Base-by-base conservation (phyloP, 805 yeast species). In the Brettanomyces sp. region DNA sequence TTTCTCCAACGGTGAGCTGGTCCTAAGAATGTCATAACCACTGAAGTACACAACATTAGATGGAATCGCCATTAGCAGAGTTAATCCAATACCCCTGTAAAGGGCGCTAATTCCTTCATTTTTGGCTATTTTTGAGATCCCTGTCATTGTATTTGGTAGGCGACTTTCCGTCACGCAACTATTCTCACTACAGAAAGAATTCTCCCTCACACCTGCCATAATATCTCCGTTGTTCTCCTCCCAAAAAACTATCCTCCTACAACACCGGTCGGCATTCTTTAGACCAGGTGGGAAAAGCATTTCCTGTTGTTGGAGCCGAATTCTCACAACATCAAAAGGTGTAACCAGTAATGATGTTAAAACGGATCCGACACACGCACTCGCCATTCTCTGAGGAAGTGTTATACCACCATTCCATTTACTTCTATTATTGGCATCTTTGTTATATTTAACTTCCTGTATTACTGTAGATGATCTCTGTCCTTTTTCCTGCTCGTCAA, bases 1-100 rank as follows among this genome's bases (percentile, higher is more conserved):
- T 1, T 64, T 50, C 6, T 58, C 55, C 22, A 85, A 55, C 0
- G 88, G 82, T 0, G 91, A 80, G n/a, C 70, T 64, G 56, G 87
- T 96, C 53, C 95, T 68, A 41, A 91, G 67, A 49, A 82, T 77
- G 55, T 93, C 99, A 61, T 93, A 93, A 0, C 97, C 96, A 1
- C 95, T 85, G 66, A 88, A 93, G 62, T 93, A 93, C 5, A 93
- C 90, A 49, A 93, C 85, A 55, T 91, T 93, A 0, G 96, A 76
- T 1, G 99, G 99, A 1, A 90, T 73, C 0, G 96, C 87, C 95
- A 93, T 93, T 12, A 84, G 47, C 18, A 93, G 65, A 0, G 95
- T 87, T 30, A 91, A 61, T 0, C 91, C 77, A 7, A 93, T 71
- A 0, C 99, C 99, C 45, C 98, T 70, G 91, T 96, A 93, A 14